Evolutionary conservation across 192 early-diverging fungal genomes (phyloP).

Genomic region (Coemansia sp.): DNA sequence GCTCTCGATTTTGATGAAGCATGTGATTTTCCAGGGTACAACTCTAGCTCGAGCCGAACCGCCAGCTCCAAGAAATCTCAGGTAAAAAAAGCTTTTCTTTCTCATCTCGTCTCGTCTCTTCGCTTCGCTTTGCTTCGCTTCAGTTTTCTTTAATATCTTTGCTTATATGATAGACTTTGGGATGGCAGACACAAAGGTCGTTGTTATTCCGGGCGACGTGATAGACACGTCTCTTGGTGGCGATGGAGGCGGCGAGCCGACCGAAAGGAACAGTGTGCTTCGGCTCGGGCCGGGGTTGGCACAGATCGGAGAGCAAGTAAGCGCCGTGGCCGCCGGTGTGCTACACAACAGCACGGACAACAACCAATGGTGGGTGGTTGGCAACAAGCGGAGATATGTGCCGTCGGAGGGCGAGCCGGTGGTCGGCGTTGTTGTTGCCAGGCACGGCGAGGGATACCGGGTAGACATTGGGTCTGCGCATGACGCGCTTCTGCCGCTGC

Average conservation of each 20-base stretch:
- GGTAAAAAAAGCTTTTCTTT: neutral
- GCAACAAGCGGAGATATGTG: slow-evolving; percentile 86
- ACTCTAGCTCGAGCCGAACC: neutral
- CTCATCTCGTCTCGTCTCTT: no score
- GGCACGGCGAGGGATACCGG: slow-evolving; percentile 73
- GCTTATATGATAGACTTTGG: neutral
- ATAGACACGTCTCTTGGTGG: slow-evolving; percentile 27
- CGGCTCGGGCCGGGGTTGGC: slow-evolving; percentile 80
- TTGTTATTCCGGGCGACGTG: slow-evolving; percentile 44
- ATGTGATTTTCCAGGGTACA: slow-evolving; percentile 1
- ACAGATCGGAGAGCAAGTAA: slow-evolving; percentile 63
- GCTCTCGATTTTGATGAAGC: neutral
- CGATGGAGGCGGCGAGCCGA: slow-evolving; percentile 3
- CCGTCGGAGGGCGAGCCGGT: slow-evolving; percentile 83
- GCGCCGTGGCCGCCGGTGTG: slow-evolving; percentile 73
- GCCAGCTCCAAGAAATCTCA: no score
- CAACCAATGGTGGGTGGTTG: slow-evolving; percentile 77
- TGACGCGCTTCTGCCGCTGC: slow-evolving; percentile 67
- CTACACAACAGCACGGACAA: slow-evolving; percentile 57
- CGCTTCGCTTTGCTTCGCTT: no score
- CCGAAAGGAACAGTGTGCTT: slow-evolving; percentile 34
- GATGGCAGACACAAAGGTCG: slow-evolving; percentile 34
- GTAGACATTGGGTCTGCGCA: slow-evolving; percentile 96
- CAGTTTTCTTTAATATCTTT: neutral
- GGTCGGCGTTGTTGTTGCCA: slow-evolving; percentile 73